Conservation (phyloP, 192 early-diverging fungal genomes). For the Dissophora globulifera region DNA sequence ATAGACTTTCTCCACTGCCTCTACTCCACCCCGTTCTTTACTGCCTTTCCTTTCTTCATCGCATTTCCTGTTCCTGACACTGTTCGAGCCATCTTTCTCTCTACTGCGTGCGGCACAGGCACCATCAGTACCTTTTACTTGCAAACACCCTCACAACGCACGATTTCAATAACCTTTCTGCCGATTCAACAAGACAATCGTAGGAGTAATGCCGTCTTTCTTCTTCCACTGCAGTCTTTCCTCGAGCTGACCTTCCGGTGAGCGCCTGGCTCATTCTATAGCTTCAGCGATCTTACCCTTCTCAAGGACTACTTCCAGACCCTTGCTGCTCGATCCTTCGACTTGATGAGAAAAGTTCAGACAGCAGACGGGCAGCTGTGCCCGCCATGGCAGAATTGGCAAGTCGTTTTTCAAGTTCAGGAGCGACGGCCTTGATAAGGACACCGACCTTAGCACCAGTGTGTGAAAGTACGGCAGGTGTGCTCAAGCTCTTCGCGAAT, state of each 20-base stretch:
- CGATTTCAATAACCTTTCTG: too few relatives aligned
- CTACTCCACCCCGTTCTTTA: too few relatives aligned
- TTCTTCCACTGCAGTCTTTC: conserved; percentile 25
- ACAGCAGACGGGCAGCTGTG: background rate
- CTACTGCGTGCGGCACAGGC: too few relatives aligned
- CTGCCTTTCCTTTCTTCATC: too few relatives aligned
- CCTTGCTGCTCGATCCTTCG: conserved; percentile 14
- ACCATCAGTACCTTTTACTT: too few relatives aligned
- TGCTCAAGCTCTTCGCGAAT: conserved; percentile 24
- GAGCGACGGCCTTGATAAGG: background rate
- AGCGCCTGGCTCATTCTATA: conserved; percentile 12
- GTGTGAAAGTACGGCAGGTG: background rate
- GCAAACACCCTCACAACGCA: too few relatives aligned
- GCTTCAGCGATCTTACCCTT: conserved; percentile 15
- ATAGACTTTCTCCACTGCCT: too few relatives aligned
- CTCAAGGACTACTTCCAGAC: conserved; percentile 19
- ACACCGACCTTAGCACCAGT: conserved; percentile 11
- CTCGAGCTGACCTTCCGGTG: conserved; percentile 3
- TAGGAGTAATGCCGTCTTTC: conserved; percentile 10
- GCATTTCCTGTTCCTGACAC: too few relatives aligned
- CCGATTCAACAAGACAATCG: background rate
- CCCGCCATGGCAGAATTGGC: conserved; percentile 13
- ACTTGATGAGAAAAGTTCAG: conserved; percentile 30
- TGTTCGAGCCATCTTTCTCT: too few relatives aligned
- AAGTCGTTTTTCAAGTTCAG: conserved; percentile 33